Conservation (phyloP, 2,329 filamentous ascomycete genomes). For the Dactylellina haptotyla region DNA sequence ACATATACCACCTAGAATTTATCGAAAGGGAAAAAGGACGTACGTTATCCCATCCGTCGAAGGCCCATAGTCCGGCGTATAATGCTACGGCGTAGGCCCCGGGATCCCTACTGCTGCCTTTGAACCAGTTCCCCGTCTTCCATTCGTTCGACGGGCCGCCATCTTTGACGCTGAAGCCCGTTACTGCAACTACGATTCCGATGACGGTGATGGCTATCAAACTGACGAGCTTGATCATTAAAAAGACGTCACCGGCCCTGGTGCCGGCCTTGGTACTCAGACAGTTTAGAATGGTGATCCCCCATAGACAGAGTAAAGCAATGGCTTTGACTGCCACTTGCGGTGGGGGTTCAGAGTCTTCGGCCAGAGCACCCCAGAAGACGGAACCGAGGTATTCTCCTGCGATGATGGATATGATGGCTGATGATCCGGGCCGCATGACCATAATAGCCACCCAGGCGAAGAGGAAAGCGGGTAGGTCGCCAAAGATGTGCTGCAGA, state of each 20-base stretch:
- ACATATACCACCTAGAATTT: background rate
- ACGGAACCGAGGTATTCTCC: slow-evolving; percentile 80
- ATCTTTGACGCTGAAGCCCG: slow-evolving; percentile 81
- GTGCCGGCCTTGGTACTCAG: slow-evolving; percentile 89
- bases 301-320: slow-evolving; percentile 77
- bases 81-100: slow-evolving; percentile 83
- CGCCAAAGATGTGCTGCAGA: slow-evolving; percentile 93
- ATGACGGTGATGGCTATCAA: slow-evolving; percentile 85
- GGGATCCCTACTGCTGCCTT: slow-evolving; percentile 75
- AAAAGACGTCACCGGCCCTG: slow-evolving; percentile 86
- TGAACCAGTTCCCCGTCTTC: slow-evolving; percentile 89
- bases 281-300: slow-evolving; percentile 87
- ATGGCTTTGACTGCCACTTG: slow-evolving; percentile 91
- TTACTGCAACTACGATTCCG: slow-evolving; percentile 87
- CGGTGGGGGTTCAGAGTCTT: slow-evolving; percentile 82
- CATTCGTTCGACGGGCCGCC: slow-evolving; percentile 78
- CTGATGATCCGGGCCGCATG: slow-evolving; percentile 89
- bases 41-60: slow-evolving; percentile 98
- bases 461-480: slow-evolving; percentile 91
- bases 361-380: slow-evolving; percentile 68
- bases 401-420: slow-evolving; percentile 97
- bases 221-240: slow-evolving; percentile 96
- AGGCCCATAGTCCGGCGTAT: slow-evolving; percentile 96
- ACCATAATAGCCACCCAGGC: slow-evolving; percentile 96
- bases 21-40: slow-evolving; percentile 61